These are phyloP conservation scores for Xylariaceae sp. DNA, from an alignment of 2,329 filamentous ascomycete genomes.

Conservation along the genomic window DNA sequence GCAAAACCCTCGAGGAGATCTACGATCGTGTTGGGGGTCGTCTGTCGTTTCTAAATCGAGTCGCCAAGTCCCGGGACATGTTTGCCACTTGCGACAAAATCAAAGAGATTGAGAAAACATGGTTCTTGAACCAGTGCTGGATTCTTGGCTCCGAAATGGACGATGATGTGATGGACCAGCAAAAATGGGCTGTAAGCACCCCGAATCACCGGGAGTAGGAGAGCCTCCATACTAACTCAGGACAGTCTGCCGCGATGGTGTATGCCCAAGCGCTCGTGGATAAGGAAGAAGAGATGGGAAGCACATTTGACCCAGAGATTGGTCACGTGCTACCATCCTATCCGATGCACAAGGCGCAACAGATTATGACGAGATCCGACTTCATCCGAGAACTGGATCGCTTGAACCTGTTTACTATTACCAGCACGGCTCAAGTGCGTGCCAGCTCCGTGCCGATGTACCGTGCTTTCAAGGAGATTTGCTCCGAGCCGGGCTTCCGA, in stretches of 20 bases:
- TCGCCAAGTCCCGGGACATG: slow-evolving; percentile 85
- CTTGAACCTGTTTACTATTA: slow-evolving; percentile 92
- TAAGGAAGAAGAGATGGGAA: slow-evolving; percentile 61
- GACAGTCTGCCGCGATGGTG: slow-evolving; percentile 82
- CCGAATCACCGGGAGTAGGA: no score
- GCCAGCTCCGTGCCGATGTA: slow-evolving; percentile 97
- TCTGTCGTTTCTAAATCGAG: slow-evolving; percentile 78
- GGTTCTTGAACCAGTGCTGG: slow-evolving; percentile 76
- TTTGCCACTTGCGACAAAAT: slow-evolving; percentile 69
- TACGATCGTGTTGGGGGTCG: slow-evolving; percentile 86
- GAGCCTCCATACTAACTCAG: no score
- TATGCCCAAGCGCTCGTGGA: slow-evolving; percentile 89
- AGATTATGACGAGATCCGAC: slow-evolving; percentile 93
- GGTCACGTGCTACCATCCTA: slow-evolving; percentile 77
- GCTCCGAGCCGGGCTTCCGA: slow-evolving; percentile 68
- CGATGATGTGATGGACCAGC: slow-evolving; percentile 97
- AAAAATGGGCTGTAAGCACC: slow-evolving; percentile 87
- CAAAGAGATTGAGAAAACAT: slow-evolving; percentile 65
- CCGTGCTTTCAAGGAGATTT: slow-evolving; percentile 82
- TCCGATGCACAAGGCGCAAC: slow-evolving; percentile 73
- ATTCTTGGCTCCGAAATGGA: slow-evolving; percentile 76
- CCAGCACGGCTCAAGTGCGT: slow-evolving; percentile 76
- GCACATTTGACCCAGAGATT: slow-evolving; percentile 57
- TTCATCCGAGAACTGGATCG: slow-evolving; percentile 92
- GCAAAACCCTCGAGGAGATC: slow-evolving; percentile 62